Evolutionary conservation across 805 yeast species (phyloP).

Genomic region (Brettanomyces naardenensis): DNA sequence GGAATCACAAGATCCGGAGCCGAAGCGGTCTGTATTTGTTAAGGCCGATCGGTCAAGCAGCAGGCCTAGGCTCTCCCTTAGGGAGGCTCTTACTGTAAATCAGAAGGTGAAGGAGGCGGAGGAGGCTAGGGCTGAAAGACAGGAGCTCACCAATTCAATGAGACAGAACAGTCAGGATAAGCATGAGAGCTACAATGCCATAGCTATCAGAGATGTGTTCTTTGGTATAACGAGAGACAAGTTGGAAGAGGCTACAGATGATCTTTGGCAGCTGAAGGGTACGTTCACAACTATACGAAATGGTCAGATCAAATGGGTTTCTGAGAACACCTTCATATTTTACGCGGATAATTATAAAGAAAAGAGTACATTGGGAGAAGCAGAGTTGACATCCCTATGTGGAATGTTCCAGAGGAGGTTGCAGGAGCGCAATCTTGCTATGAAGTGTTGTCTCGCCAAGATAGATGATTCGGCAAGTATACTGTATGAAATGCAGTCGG

Average conservation of each 20-base stretch:
- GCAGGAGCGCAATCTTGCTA: constrained; percentile 37
- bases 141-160: background rate
- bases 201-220: constrained; percentile 44
- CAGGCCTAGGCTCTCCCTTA: constrained; percentile 39
- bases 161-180: background rate
- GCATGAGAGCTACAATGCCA: constrained; percentile 38
- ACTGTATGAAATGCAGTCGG: constrained; percentile 18
- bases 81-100: constrained; percentile 32
- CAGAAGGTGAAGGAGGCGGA: constrained; percentile 23
- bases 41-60: constrained; percentile 24
- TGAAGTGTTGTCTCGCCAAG: constrained; percentile 38
- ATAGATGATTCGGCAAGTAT: constrained; percentile 30
- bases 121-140: constrained; percentile 18
- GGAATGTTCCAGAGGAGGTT: constrained; percentile 28
- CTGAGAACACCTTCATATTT: constrained; percentile 33
- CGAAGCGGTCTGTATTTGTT: constrained; percentile 66
- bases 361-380: constrained; percentile 32
- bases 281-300: background rate
- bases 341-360: constrained; percentile 28
- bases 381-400: constrained; percentile 33
- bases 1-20: constrained; percentile 79
- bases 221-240: constrained; percentile 44
- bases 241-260: constrained; percentile 27
- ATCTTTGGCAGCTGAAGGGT: constrained; percentile 8
- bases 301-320: constrained; percentile 30